These are phyloP conservation scores for Penicillium paneum DNA, from an alignment of 2,329 filamentous ascomycete genomes.

Conservation along the genomic window DNA sequence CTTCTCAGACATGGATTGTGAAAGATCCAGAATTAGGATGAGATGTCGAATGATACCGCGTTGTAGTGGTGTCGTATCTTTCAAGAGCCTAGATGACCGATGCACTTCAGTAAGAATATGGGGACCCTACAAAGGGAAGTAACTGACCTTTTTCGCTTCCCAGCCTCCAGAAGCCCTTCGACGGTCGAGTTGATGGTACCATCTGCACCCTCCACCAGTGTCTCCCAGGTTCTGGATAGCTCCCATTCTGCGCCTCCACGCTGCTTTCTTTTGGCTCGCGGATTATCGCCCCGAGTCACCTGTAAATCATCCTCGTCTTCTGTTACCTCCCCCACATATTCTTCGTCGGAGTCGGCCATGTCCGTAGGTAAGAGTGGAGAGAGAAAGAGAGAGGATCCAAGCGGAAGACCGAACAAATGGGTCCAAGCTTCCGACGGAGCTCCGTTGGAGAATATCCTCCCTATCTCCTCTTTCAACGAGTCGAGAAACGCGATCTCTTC, in stretches of 20 bases:
- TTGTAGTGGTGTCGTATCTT: conserved; percentile 93
- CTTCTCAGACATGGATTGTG: conserved; percentile 90
- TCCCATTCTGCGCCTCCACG: conserved; percentile 45
- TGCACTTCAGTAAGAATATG: conserved; percentile 15
- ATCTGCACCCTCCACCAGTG: conserved; percentile 73
- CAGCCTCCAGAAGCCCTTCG: conserved; percentile 72
- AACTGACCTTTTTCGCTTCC: conserved; percentile 68
- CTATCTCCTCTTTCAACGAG: neutral
- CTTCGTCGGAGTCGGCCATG: conserved; percentile 51
- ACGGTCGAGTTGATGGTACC: conserved; percentile 70
- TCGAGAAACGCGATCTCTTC: neutral
- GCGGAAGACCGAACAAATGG: conserved; percentile 15
- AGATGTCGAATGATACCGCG: conserved; percentile 97
- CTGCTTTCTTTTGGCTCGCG: conserved; percentile 37
- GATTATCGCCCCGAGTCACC: conserved; percentile 16
- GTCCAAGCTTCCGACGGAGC: conserved; percentile 34
- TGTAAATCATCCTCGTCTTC: conserved; percentile 43
- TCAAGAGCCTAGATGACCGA: conserved; percentile 62
- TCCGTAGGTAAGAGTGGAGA: neutral
- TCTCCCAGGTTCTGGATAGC: conserved; percentile 58
- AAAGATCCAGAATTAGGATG: conserved; percentile 86
- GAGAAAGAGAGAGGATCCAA: conserved; percentile 5
- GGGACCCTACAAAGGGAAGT: neutral
- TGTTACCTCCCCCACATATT: conserved; percentile 51
- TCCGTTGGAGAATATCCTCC: conserved; percentile 11